Percentiles rank a stretch among this genome's conserved stretches.
Conservation (phyloP, 192 early-diverging fungal species). For the Lobosporangium transversale region DNA sequence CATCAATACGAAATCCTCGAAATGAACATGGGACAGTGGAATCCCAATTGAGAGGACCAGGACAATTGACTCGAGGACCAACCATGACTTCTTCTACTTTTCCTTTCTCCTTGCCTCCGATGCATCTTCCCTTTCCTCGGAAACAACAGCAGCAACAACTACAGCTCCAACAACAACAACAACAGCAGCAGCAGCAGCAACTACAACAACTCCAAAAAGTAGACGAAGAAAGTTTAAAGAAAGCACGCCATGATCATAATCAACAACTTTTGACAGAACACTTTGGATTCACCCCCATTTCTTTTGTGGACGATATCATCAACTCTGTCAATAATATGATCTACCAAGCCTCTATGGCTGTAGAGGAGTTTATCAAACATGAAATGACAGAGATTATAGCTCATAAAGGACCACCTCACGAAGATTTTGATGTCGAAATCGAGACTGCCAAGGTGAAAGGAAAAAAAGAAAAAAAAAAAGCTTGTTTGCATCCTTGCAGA, state of each 20-base stretch:
- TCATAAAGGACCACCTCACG: neutral
- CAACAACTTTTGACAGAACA: conserved; percentile 76
- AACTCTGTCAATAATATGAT: conserved; percentile 79
- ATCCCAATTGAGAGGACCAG: no score
- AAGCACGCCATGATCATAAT: conserved; percentile 28
- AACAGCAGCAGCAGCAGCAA: no score
- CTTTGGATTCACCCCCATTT: conserved; percentile 82
- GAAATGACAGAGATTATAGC: conserved; percentile 53
- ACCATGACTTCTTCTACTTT: no score
- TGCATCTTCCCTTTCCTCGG: no score
- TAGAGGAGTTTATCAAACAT: conserved; percentile 74
- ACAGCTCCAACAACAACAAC: no score
- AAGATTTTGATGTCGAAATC: conserved; percentile 3
- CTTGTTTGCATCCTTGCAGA: neutral
- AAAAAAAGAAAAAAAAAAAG: neutral
- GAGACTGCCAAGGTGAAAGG: conserved; percentile 30
- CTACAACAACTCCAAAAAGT: no score
- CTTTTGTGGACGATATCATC: conserved; percentile 85
- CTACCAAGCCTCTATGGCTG: conserved; percentile 73
- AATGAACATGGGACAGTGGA: no score
- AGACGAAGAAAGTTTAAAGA: conserved; percentile 27
- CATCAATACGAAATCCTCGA: no score
- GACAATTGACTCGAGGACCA: no score
- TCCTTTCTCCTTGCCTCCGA: no score
- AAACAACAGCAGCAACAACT: no score